A percentile compares a stretch with the other conserved stretches of the same genome.
phyloP scores from a whole-genome alignment of 371 early-diverging fungal species.

The Mortierella sp. region DNA sequence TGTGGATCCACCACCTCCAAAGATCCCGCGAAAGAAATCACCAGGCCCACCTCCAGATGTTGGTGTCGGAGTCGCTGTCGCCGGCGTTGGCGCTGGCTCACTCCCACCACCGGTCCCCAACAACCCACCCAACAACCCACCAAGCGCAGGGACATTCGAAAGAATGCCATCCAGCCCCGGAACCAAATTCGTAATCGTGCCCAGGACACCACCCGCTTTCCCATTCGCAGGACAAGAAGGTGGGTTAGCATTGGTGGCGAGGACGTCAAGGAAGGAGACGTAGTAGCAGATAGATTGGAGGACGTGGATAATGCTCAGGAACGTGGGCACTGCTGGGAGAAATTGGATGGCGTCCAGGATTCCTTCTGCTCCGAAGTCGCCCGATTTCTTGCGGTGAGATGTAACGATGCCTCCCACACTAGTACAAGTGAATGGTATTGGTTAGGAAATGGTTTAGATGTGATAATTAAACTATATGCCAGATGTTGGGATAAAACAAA shows the following conservation, averaged over 20 bases:
- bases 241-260: constrained; percentile 17
- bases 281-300: constrained; percentile 28
- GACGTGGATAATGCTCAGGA: constrained; percentile 26
- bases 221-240: not conserved
- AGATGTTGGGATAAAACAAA: not conserved
- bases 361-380: constrained; percentile 28
- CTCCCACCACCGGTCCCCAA: not conserved
- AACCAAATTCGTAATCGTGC: not conserved
- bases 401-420: constrained; percentile 36
- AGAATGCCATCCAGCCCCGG: not conserved
- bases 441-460: not conserved
- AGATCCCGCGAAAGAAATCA: not conserved
- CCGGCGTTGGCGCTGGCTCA: not conserved
- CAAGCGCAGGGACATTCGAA: constrained; percentile 1
- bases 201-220: not conserved
- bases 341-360: constrained; percentile 14
- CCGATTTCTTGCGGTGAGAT: not conserved
- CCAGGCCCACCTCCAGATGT: constrained; percentile 2
- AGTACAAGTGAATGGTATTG: not conserved
- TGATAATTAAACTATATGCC: too few relatives aligned
- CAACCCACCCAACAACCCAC: not conserved
- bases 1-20: constrained; percentile 13
- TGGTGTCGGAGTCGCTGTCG: not conserved
- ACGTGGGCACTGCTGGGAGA: constrained; percentile 13
- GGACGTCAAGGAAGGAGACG: constrained; percentile 25